Conservation (phyloP, 1,284 basidiomycete species). For the Apiotrichum montevideense region DNA sequence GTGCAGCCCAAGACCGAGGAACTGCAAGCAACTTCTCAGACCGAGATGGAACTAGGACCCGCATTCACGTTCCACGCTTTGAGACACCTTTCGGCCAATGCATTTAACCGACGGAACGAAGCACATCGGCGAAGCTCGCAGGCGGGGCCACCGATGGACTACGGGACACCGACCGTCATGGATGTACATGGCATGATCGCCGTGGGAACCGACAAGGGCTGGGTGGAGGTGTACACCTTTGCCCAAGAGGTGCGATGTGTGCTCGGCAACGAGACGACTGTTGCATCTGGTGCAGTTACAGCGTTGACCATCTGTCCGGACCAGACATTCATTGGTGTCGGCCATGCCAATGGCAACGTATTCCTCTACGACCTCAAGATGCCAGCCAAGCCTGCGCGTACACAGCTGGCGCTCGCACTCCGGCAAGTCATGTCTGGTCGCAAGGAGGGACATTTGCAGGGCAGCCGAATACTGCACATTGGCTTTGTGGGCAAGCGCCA, state of each 20-base stretch:
- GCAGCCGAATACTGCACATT: slow-evolving; percentile 78
- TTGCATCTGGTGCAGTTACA: slow-evolving; percentile 70
- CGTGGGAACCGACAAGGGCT: slow-evolving; percentile 75
- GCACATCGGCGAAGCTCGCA: slow-evolving; percentile 6
- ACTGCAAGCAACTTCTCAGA: neutral
- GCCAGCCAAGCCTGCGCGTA: slow-evolving; percentile 51
- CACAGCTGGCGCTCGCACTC: slow-evolving; percentile 29
- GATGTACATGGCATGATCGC: slow-evolving; percentile 84
- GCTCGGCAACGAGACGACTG: slow-evolving; percentile 61
- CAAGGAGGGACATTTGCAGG: slow-evolving; percentile 84
- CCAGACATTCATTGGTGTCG: slow-evolving; percentile 85
- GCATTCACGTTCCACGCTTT: slow-evolving; percentile 50
- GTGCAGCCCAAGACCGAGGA: slow-evolving; percentile 5
- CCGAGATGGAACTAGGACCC: slow-evolving; percentile 13
- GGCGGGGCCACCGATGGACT: neutral
- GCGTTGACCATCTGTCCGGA: slow-evolving; percentile 87
- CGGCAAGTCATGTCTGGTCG: slow-evolving; percentile 64
- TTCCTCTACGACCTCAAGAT: slow-evolving; percentile 77
- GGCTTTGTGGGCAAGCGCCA: slow-evolving; percentile 90
- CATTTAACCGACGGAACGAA: slow-evolving; percentile 40
- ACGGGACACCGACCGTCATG: slow-evolving; percentile 65
- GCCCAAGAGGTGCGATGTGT: slow-evolving; percentile 74
- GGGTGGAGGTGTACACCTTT: slow-evolving; percentile 80
- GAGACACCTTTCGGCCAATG: slow-evolving; percentile 55
- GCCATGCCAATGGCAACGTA: slow-evolving; percentile 78